These are phyloP conservation scores for Alliaria petiolata DNA, from an alignment of 345 rosid species.

Conservation along the genomic window DNA sequence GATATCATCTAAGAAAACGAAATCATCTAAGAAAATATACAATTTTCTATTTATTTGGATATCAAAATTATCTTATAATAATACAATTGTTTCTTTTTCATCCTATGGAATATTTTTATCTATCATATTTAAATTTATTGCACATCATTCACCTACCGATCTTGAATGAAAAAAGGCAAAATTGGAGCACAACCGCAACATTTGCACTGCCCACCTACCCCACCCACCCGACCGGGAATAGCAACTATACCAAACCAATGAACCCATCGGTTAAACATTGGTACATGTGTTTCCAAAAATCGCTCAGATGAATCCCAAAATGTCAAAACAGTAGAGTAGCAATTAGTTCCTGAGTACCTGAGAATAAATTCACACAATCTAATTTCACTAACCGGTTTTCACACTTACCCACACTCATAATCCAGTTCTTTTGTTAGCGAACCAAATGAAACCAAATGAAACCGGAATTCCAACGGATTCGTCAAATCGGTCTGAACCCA, in stretches of 20 bases:
- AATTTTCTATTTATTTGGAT: background rate
- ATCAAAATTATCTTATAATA: too few species aligned
- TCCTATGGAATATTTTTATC: background rate
- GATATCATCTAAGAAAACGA: too few species aligned
- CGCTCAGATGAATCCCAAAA: background rate
- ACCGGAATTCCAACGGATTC: background rate
- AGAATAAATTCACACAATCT: background rate
- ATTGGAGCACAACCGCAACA: conserved; percentile 25
- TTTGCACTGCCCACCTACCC: conserved; percentile 28
- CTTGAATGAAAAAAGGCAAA: conserved; percentile 29
- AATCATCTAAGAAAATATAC: too few species aligned
- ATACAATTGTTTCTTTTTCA: background rate
- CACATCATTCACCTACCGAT: conserved; percentile 33
- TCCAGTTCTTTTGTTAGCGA: background rate
- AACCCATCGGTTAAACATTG: background rate
- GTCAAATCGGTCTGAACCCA: conserved; percentile 11
- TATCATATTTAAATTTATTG: conserved; percentile 12
- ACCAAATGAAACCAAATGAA: conserved; percentile 1
- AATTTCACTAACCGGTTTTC: conserved; percentile 3
- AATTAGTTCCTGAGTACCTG: background rate
- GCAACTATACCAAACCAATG: conserved; percentile 8
- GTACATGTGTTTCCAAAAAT: background rate
- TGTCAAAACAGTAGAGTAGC: background rate
- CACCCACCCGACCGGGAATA: conserved; percentile 24
- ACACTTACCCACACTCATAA: background rate